Conservation (phyloP, 306 rosid species). For the Leucaena leucocephala region DNA sequence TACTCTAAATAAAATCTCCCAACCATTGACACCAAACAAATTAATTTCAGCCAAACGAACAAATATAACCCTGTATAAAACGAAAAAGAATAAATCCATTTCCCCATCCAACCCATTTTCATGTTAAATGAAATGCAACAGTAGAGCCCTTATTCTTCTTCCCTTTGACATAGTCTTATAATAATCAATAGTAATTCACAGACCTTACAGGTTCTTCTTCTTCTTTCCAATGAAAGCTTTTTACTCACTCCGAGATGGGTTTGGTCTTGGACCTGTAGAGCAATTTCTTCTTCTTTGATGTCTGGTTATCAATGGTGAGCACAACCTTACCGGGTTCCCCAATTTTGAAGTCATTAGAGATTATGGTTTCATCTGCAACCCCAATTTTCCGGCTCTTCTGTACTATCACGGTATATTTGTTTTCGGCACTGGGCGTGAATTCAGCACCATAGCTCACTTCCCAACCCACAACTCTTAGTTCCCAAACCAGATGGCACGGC, state of each 20-base stretch:
- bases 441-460: slow-evolving; percentile 88
- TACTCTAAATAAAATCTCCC: slow-evolving; percentile 20
- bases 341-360: slow-evolving; percentile 61
- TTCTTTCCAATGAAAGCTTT: not conserved
- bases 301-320: slow-evolving; percentile 80
- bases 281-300: slow-evolving; percentile 94
- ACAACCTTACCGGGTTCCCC: slow-evolving; percentile 47
- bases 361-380: slow-evolving; percentile 66
- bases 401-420: slow-evolving; percentile 78
- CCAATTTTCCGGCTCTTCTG: slow-evolving; percentile 77
- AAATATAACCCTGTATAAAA: slow-evolving; percentile 47
- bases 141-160: slow-evolving; percentile 31
- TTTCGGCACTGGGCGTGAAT: slow-evolving; percentile 73
- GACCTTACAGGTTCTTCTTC: not conserved
- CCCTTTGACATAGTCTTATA: not conserved
- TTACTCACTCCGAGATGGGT: slow-evolving; percentile 47
- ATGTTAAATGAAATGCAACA: slow-evolving; percentile 1
- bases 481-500: slow-evolving; percentile 72
- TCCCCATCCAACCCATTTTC: not conserved
- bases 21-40: slow-evolving; percentile 39
- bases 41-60: slow-evolving; percentile 44
- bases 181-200: slow-evolving; percentile 20
- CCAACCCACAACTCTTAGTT: slow-evolving; percentile 83
- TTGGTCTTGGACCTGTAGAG: slow-evolving; percentile 89
- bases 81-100: slow-evolving; percentile 29